phyloP scores from a whole-genome alignment of 805 yeast species.

The Blastobotrys muscicola region DNA sequence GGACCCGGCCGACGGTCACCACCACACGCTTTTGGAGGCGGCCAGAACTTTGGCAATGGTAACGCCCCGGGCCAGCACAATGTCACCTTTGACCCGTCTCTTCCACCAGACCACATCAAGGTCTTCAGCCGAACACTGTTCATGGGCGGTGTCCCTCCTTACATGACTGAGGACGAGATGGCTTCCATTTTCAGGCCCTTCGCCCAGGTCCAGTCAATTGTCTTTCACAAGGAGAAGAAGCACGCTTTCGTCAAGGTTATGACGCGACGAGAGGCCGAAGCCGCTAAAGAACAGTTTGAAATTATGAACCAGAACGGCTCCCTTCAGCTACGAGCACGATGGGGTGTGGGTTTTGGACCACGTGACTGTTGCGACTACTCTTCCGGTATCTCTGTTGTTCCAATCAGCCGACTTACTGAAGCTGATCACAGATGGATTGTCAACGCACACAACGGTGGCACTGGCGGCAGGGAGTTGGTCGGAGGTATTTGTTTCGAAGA shows the following conservation, averaged over 20 bases:
- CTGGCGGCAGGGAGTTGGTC: slow-evolving; percentile 74
- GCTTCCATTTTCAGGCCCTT: slow-evolving; percentile 65
- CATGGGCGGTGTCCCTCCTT: slow-evolving; percentile 84
- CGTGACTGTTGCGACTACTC: slow-evolving; percentile 96
- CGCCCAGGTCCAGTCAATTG: slow-evolving; percentile 87
- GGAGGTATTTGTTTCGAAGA: slow-evolving; percentile 85
- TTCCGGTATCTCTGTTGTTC: slow-evolving; percentile 80
- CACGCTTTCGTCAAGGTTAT: slow-evolving; percentile 95
- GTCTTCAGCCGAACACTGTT: slow-evolving; percentile 86
- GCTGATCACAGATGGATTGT: slow-evolving; percentile 89
- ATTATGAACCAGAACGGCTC: slow-evolving; percentile 49
- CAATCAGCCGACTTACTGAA: slow-evolving; percentile 80
- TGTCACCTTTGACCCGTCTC: slow-evolving; percentile 55
- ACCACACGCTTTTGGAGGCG: background rate
- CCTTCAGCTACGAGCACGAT: slow-evolving; percentile 68
- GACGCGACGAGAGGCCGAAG: slow-evolving; percentile 86
- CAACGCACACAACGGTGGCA: slow-evolving; percentile 93
- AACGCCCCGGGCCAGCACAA: slow-evolving; percentile 21
- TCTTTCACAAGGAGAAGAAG: slow-evolving; percentile 77
- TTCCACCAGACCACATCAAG: slow-evolving; percentile 72
- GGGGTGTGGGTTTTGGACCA: slow-evolving; percentile 99
- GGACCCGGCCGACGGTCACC: slow-evolving; percentile 1
- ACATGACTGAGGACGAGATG: slow-evolving; percentile 68
- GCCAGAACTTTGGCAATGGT: slow-evolving; percentile 1
- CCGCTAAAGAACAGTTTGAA: slow-evolving; percentile 59